These are phyloP conservation scores for Pascua sp. DNA, from an alignment of 1,284 basidiomycete genomes.

Conservation along the genomic window DNA sequence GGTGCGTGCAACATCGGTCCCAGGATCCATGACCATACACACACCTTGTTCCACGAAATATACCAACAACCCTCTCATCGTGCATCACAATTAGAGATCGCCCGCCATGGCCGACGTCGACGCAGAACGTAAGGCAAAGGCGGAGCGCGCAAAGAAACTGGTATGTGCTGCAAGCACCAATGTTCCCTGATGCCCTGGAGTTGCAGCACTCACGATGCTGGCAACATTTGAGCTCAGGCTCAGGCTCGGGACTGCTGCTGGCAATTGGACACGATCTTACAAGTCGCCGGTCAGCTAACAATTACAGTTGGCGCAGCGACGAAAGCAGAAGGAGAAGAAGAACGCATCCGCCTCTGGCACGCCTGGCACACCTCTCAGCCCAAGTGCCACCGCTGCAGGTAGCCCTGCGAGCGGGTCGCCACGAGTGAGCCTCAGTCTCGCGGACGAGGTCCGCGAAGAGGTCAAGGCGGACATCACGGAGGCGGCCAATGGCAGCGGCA, in stretches of 20 bases:
- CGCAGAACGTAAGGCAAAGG: conserved; percentile 43
- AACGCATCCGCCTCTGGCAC: conserved; percentile 7
- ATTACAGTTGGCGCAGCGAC: conserved; percentile 27
- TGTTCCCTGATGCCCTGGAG: no score
- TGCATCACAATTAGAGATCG: not conserved
- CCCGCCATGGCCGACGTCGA: conserved; percentile 16
- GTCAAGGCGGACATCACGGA: conserved; percentile 2
- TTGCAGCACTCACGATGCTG: no score
- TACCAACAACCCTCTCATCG: no score
- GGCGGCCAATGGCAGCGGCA: conserved; percentile 1
- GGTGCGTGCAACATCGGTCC: no score
- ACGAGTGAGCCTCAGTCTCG: conserved; percentile 30
- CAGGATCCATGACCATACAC: no score
- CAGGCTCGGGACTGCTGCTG: no score
- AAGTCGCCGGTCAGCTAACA: no score
- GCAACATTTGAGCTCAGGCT: no score
- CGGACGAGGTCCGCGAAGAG: conserved; percentile 12
- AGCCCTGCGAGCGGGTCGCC: conserved; percentile 18
- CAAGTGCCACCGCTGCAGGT: conserved; percentile 4
- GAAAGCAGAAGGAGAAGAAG: conserved; percentile 32
- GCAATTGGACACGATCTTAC: no score
- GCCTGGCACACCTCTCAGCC: conserved; percentile 7
- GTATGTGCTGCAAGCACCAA: conserved; percentile 17
- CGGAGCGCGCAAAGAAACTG: conserved; percentile 44
- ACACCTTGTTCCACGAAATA: no score